A percentile compares a stretch with the other conserved stretches of the same genome.
Evolutionary conservation across 805 yeast species (phyloP).

Genomic region (Metschnikowia reukaufii): DNA sequence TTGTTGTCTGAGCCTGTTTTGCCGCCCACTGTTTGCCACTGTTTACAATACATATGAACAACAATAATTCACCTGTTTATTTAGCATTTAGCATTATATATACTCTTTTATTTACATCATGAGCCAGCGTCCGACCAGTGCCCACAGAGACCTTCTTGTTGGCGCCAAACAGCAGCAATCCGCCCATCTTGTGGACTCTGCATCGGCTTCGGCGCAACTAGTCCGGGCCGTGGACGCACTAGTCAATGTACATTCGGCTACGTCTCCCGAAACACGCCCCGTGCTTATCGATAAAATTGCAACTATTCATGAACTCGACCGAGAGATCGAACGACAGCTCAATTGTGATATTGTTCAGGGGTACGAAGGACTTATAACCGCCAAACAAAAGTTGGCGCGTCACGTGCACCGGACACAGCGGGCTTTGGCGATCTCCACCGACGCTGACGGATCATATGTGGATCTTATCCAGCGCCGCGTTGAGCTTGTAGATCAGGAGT

Average conservation of each 20-base stretch:
- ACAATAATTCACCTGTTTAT: no score
- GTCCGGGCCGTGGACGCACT: conserved; percentile 24
- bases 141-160: conserved; percentile 23
- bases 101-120: background rate
- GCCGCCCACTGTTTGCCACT: no score
- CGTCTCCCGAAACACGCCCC: conserved; percentile 9
- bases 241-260: conserved; percentile 27
- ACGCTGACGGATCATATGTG: conserved; percentile 11
- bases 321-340: conserved; percentile 38
- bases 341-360: conserved; percentile 30
- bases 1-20: no score
- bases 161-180: conserved; percentile 38
- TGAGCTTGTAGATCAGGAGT: conserved; percentile 68
- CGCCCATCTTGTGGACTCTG: conserved; percentile 27
- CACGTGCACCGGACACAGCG: conserved; percentile 11
- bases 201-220: conserved; percentile 28
- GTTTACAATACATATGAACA: no score
- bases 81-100: no score
- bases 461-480: conserved; percentile 40
- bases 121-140: background rate
- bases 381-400: conserved; percentile 14
- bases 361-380: conserved; percentile 16
- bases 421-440: conserved; percentile 13
- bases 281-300: conserved; percentile 36
- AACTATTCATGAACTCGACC: conserved; percentile 40